Percentiles rank a stretch among this genome's conserved stretches.
Conservation (phyloP, 495 filamentous ascomycete genomes). For the Neurospora discreta region DNA sequence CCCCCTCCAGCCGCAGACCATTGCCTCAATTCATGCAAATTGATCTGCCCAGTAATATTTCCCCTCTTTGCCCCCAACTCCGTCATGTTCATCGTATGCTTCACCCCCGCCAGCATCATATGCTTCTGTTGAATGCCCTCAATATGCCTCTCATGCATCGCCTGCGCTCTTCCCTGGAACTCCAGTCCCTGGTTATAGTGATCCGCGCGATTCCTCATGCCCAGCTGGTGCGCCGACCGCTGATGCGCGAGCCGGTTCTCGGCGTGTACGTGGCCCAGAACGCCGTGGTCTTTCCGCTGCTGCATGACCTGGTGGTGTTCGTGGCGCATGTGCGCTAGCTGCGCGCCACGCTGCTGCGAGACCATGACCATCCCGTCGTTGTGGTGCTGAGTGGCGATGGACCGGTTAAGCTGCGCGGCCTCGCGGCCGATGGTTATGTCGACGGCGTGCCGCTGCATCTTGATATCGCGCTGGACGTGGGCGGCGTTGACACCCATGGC, state of each 20-base stretch:
- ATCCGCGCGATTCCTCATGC: background rate
- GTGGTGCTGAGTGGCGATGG: slow-evolving; percentile 2
- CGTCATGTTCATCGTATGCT: slow-evolving; percentile 14
- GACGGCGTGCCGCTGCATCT: background rate
- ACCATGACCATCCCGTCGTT: slow-evolving; percentile 1
- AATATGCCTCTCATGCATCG: slow-evolving; percentile 1
- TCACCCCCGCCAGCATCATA: slow-evolving; percentile 2
- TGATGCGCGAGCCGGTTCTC: background rate
- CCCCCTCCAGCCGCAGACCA: background rate
- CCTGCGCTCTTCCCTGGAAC: background rate
- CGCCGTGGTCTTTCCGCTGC: background rate
- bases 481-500: slow-evolving; percentile 7
- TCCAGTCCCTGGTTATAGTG: background rate
- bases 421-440: background rate
- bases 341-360: slow-evolving; percentile 5
- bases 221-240: background rate
- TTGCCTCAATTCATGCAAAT: slow-evolving; percentile 14
- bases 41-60: slow-evolving; percentile 17
- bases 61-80: slow-evolving; percentile 14
- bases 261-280: background rate
- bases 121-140: background rate
- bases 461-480: background rate
- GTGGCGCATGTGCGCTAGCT: slow-evolving; percentile 5
- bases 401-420: slow-evolving; percentile 3
- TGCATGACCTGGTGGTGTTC: slow-evolving; percentile 3